Evolutionary conservation across 768 basidiomycete genomes (phyloP).

Genomic region (Gyrodon lividus): DNA sequence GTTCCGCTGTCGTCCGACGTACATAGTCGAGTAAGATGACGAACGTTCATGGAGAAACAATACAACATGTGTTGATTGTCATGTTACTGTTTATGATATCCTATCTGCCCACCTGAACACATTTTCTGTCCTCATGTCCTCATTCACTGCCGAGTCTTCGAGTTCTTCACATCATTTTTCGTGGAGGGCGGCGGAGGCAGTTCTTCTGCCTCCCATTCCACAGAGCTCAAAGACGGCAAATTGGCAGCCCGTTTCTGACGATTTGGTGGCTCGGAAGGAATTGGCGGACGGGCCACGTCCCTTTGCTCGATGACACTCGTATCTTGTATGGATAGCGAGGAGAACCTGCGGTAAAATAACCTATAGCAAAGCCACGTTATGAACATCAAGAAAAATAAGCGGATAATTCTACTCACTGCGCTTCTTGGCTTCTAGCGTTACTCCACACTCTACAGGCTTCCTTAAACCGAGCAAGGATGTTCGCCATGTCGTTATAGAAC

Average conservation of each 20-base stretch:
- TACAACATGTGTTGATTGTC: too few species aligned
- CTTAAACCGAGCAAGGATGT: conserved; percentile 70
- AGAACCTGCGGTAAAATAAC: conserved; percentile 18
- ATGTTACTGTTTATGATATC: too few species aligned
- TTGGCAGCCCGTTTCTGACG: conserved; percentile 33
- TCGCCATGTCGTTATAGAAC: conserved; percentile 89
- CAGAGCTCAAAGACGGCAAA: conserved; percentile 47
- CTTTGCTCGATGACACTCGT: conserved; percentile 6
- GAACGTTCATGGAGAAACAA: too few species aligned
- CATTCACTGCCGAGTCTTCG: background rate
- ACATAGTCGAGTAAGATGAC: too few species aligned
- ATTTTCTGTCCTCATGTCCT: conserved; percentile 1
- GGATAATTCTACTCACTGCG: conserved; percentile 52
- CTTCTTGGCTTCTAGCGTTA: conserved; percentile 65
- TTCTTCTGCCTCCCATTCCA: conserved; percentile 56
- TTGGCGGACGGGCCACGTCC: background rate
- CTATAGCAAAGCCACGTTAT: conserved; percentile 8
- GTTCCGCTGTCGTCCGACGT: too few species aligned
- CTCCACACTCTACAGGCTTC: conserved; percentile 77
- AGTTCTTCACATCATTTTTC: background rate
- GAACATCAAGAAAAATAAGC: background rate
- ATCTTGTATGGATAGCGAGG: conserved; percentile 35
- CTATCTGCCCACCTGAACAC: too few species aligned
- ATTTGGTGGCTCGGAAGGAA: conserved; percentile 9
- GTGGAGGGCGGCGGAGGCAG: conserved; percentile 39